Percentiles rank a stretch among this genome's conserved stretches.
Conservation (phyloP, 257 asterid genomes). For the Fraxinus americana region DNA sequence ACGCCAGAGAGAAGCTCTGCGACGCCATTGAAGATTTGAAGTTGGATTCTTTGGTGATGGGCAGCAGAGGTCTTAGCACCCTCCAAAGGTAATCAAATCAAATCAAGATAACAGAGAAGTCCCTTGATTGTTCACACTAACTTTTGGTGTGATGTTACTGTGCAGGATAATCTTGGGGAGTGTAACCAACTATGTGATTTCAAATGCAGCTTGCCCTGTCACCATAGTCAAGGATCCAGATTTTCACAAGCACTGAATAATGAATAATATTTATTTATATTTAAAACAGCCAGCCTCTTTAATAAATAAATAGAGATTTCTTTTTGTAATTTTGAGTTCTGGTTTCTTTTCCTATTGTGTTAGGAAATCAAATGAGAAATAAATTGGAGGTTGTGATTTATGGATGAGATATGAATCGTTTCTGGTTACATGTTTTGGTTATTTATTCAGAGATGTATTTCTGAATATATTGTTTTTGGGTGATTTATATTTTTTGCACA, state of each 20-base stretch:
- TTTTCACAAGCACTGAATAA: constrained; percentile 45
- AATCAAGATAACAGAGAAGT: too few relatives aligned
- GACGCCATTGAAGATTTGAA: constrained; percentile 67
- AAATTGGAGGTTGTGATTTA: not conserved
- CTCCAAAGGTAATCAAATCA: constrained; percentile 48
- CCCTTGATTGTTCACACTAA: not conserved
- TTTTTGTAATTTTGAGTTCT: not conserved
- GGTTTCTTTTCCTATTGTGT: too few relatives aligned
- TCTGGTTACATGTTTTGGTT: not conserved
- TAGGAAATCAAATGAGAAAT: too few relatives aligned
- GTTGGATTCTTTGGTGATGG: constrained; percentile 77
- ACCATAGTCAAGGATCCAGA: constrained; percentile 75
- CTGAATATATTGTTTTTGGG: too few relatives aligned
- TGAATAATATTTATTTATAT: not conserved
- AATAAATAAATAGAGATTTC: not conserved
- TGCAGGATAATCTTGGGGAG: constrained; percentile 78
- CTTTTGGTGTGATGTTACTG: not conserved
- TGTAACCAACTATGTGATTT: constrained; percentile 65
- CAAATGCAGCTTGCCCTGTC: constrained; percentile 67
- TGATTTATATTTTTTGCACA: too few relatives aligned
- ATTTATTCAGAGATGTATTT: too few relatives aligned
- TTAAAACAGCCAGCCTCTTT: not conserved
- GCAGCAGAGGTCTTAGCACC: constrained; percentile 81
- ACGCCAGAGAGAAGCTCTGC: constrained; percentile 81
- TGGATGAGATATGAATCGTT: too few relatives aligned